These are phyloP conservation scores for Penicillium griseofulvum DNA, from an alignment of 2,329 filamentous ascomycete species.

Conservation along the genomic window DNA sequence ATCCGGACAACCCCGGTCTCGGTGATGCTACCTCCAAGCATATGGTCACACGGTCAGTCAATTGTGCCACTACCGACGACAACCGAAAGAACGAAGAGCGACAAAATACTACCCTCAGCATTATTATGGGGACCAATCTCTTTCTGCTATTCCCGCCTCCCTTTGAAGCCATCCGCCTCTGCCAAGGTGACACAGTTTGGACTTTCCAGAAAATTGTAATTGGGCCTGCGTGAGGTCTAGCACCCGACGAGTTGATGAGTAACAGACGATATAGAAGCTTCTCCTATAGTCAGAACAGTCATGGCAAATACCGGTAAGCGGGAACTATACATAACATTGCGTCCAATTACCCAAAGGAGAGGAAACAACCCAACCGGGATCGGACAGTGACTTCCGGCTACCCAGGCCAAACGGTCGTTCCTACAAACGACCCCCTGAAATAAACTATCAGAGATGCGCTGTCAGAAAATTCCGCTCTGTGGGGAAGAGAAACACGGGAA, in stretches of 20 bases:
- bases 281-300: neutral
- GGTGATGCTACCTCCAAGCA: slow-evolving; percentile 10
- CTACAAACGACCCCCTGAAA: slow-evolving; percentile 17
- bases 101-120: slow-evolving; percentile 10
- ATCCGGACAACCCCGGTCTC: slow-evolving; percentile 3
- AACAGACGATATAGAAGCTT: slow-evolving; percentile 21
- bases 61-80: slow-evolving; percentile 5
- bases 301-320: slow-evolving; percentile 5
- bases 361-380: slow-evolving; percentile 8
- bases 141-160: slow-evolving; percentile 1
- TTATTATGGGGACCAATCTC: neutral
- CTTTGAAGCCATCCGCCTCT: neutral
- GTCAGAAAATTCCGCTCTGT: neutral
- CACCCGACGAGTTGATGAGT: slow-evolving; percentile 11
- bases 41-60: slow-evolving; percentile 16
- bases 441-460: slow-evolving; percentile 4
- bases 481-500: neutral
- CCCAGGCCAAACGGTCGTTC: slow-evolving; percentile 17
- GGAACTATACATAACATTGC: slow-evolving; percentile 6
- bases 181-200: slow-evolving; percentile 7
- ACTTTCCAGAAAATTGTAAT: slow-evolving; percentile 23
- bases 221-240: slow-evolving; percentile 9
- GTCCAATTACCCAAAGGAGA: slow-evolving; percentile 1
- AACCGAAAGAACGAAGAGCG: neutral
- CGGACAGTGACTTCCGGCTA: slow-evolving; percentile 15